Evolutionary conservation across 495 filamentous ascomycete species (phyloP).

Genomic region (Aspergillus incahuasiensis): DNA sequence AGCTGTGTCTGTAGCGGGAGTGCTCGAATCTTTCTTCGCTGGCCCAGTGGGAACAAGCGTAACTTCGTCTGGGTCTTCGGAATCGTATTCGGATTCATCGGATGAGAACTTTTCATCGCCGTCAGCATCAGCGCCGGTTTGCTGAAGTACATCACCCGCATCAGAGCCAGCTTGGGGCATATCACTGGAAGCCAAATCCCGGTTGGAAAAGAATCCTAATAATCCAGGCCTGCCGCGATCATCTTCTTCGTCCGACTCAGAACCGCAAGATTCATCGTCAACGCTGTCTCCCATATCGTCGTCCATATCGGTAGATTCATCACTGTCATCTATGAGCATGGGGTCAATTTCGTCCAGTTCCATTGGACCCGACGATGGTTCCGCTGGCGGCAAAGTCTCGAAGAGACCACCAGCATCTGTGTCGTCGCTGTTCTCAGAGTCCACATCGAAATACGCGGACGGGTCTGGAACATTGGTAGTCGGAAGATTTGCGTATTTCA

Average conservation of each 20-base stretch:
- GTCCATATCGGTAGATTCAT: constrained; percentile 80
- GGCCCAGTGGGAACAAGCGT: constrained; percentile 42
- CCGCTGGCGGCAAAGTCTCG: constrained; percentile 9
- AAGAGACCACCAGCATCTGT: constrained; percentile 13
- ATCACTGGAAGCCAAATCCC: constrained; percentile 27
- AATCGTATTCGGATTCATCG: constrained; percentile 22
- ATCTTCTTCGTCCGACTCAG: constrained; percentile 44
- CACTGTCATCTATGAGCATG: constrained; percentile 65
- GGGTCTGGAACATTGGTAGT: constrained; percentile 22
- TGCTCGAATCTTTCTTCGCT: constrained; percentile 5
- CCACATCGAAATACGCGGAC: constrained; percentile 24
- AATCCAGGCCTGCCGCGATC: constrained; percentile 57
- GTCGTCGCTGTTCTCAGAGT: constrained; percentile 15
- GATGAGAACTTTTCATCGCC: constrained; percentile 12
- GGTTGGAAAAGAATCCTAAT: constrained; percentile 61
- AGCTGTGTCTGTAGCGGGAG: constrained; percentile 1
- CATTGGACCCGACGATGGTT: constrained; percentile 24
- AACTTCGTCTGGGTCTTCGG: constrained; percentile 43
- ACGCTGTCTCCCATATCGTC: constrained; percentile 72
- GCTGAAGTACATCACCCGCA: constrained; percentile 20
- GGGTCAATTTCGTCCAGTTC: constrained; percentile 64
- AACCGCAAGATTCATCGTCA: constrained; percentile 48
- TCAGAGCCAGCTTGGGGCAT: constrained; percentile 32
- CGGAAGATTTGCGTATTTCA: constrained; percentile 74
- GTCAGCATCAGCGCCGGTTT: constrained; percentile 16